Base-by-base conservation (phyloP, 352 stramenopile genomes). In the Globisporangium abappressorium region DNA sequence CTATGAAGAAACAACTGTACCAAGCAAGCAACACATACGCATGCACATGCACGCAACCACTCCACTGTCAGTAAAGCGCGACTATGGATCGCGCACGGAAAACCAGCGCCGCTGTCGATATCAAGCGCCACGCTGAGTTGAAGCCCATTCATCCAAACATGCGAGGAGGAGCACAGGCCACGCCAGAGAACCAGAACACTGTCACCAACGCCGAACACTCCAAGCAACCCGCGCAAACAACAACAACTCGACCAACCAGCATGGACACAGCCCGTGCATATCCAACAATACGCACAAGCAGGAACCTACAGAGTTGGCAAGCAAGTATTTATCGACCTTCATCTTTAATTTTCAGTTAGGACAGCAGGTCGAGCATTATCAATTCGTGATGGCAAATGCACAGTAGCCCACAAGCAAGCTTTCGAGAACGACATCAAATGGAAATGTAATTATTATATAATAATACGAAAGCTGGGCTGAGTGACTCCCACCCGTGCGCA, bases 371-470 rank as follows among this genome's bases (percentile, higher is more conserved):
- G 38, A 46, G 18, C 54, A 43, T 9, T 28, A 26, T 28, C 8
- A 43, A 43, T 22, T 51, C 22, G 43, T 51, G 43, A 51, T 51
- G 43, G 18, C 43, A 24, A 51, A 51, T 24, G 18, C 6, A n/a
- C 18, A 51, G 7, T 22, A 51, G 18, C 5, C 14, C 15, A 12
- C 43, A n/a, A 9, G 30, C 11, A 15, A 51, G 43, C 43, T 51
- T 51, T 51, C 28, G 20, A 61, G n/a, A 61, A 33, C 58, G 3
- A 41, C 36, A 68, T 62, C 38, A 26, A 56, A 63, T 56, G 53
- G 54, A 69, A 64, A 69, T 69, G 64, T 49, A 64, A 51, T 56
- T 38, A 57, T 69, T 56, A 57, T 55, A 69, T 69, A 69, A 64
- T 69, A 58, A 63, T 58, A 69, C 41, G 64, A 69, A 64, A 46